These are phyloP conservation scores for Vitis labrusca DNA, from an alignment of 164 flowering plant genomes.

Conservation along the genomic window DNA sequence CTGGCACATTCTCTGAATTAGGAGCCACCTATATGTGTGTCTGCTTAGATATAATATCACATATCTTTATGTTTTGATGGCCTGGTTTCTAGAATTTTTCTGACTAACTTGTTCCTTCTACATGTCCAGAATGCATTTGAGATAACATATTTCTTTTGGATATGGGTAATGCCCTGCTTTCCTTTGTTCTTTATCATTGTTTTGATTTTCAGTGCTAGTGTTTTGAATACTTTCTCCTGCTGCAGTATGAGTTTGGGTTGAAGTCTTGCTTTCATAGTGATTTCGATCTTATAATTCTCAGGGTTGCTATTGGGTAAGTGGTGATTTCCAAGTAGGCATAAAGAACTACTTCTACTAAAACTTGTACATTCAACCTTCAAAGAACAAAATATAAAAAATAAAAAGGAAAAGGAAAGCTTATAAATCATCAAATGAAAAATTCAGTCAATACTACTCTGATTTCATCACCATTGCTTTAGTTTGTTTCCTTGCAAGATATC, in stretches of 20 bases:
- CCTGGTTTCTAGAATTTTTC: neutral
- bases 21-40: no score
- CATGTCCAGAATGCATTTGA: constrained; percentile 68
- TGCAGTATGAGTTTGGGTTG: constrained; percentile 54
- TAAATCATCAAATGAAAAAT: no score
- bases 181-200: neutral
- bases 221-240: neutral
- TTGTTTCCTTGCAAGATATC: no score
- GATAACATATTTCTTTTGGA: constrained; percentile 72
- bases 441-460: no score
- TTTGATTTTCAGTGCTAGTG: neutral
- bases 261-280: constrained; percentile 43
- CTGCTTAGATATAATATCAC: no score
- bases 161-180: constrained; percentile 48
- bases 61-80: no score
- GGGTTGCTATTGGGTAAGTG: constrained; percentile 78
- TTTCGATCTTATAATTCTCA: constrained; percentile 32
- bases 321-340: neutral
- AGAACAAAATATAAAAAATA: no score
- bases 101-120: neutral
- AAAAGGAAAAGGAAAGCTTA: no score
- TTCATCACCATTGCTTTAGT: no score
- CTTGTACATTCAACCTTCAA: no score
- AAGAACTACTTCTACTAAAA: neutral
- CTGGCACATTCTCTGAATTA: no score